Evolutionary conservation across 352 stramenopile genomes (phyloP), one percentile per base, ranked within the genome.

Genomic region (Phytophthora crassamura): DNA sequence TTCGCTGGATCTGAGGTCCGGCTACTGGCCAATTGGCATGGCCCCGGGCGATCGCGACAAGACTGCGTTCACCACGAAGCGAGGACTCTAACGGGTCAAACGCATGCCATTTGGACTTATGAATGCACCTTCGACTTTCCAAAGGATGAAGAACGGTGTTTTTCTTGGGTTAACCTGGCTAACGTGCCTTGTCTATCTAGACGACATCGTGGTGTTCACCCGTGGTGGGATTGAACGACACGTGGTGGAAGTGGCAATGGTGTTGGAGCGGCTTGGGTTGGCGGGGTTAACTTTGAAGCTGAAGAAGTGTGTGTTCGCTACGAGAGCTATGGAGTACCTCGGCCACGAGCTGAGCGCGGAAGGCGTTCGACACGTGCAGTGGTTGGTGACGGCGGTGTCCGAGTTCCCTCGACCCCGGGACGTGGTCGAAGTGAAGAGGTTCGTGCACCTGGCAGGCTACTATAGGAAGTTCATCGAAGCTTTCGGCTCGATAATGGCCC

Each of bases 61-160:
- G 11, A 68, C 57, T 14, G 64, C 58, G 22, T 68, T 73, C 25
- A 14, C 54, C 1, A 64, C 52, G 1, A 15, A 54, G 5, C 7
- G 61, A n/a, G 64, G 64, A 0, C 33, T 73, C 16, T 47, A 61
- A 14, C 55, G 43, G 0, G 64, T 73, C 20, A 3, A 4, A 22
- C 16, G 64, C 1, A 68, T 73, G 57, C 57, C 57, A 1, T 68
- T 73, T 28, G 51, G 57, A 2, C 25, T 68, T 0, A 58, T 48
- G 34, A 73, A 68, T 16, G 64, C 64, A 0, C 53, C 67, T 0
- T 41, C 22, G 1, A 74, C 62, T 0, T 74, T 74, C 60, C n/a
- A 74, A 14, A 28, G 56, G 0, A 45, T 74, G 18, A 74, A 70
- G 66, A 50, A 74, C 12, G 59, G 50, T n/a, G 47, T 60, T 0